phyloP scores from a whole-genome alignment of 2,329 filamentous ascomycete genomes.

The Venturia asperata region DNA sequence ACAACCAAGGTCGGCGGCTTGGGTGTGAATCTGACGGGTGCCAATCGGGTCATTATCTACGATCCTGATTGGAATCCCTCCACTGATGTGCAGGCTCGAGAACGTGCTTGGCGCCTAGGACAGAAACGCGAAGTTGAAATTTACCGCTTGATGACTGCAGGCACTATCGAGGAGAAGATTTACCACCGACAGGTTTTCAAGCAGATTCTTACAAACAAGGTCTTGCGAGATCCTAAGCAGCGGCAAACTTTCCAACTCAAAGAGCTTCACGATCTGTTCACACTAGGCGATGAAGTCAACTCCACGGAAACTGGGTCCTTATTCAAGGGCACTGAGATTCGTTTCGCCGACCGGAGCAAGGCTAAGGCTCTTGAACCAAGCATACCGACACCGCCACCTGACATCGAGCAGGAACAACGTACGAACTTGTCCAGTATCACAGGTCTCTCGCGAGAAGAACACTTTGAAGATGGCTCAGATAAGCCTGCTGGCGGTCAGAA shows the following conservation, averaged over 20 bases:
- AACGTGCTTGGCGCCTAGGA: constrained; percentile 90
- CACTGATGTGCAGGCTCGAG: constrained; percentile 88
- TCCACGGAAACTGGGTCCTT: constrained; percentile 77
- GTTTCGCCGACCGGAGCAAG: constrained; percentile 42
- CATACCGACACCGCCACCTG: constrained; percentile 27
- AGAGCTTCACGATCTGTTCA: constrained; percentile 89
- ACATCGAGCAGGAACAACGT: constrained; percentile 22
- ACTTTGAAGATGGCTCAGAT: constrained; percentile 26
- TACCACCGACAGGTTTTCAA: constrained; percentile 99
- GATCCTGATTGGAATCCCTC: constrained; percentile 99
- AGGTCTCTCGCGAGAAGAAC: constrained; percentile 40
- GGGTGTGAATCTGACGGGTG: constrained; percentile 89
- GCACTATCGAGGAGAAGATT: constrained; percentile 98
- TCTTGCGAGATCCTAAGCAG: constrained; percentile 89
- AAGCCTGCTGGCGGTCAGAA: constrained; percentile 23
- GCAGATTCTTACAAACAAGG: constrained; percentile 94
- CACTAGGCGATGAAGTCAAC: constrained; percentile 58
- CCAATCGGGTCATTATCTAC: constrained; percentile 93
- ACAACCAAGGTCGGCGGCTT: constrained; percentile 94
- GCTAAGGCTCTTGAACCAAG: constrained; percentile 23
- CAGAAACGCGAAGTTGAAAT: constrained; percentile 95
- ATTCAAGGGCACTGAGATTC: constrained; percentile 81
- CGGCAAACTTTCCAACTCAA: constrained; percentile 82
- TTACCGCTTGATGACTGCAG: constrained; percentile 94
- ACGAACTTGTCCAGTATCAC: constrained; percentile 28